Conservation (phyloP, 352 stramenopile species). For the Pythium aquatile region DNA sequence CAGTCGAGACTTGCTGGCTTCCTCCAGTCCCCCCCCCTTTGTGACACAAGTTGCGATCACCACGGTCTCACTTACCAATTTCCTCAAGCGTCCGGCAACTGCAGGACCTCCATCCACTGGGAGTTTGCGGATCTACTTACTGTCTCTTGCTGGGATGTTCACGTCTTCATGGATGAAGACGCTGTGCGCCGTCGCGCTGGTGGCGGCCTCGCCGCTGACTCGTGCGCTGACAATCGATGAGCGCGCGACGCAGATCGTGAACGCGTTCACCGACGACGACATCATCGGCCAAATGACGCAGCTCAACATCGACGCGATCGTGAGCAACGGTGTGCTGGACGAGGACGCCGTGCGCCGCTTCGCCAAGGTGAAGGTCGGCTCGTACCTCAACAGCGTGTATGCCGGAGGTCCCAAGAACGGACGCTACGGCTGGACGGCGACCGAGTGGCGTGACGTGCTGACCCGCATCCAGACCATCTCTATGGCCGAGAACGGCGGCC, state of each 20-base stretch:
- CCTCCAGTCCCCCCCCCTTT: background rate
- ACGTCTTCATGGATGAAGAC: background rate
- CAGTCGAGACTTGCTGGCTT: background rate
- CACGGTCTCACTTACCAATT: background rate
- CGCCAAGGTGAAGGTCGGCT: conserved; percentile 60
- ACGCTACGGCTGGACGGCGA: conserved; percentile 43
- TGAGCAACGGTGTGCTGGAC: conserved; percentile 38
- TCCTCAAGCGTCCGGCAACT: background rate
- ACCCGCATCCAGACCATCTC: conserved; percentile 54
- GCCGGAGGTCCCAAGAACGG: conserved; percentile 25
- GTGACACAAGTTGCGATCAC: background rate
- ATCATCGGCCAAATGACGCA: conserved; percentile 87
- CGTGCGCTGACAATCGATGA: conserved; percentile 16
- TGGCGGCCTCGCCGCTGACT: conserved; percentile 18
- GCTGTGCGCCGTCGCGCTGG: background rate
- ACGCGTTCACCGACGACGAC: conserved; percentile 40
- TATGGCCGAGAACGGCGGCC: conserved; percentile 36
- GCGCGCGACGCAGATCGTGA: conserved; percentile 46
- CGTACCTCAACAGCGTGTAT: conserved; percentile 60
- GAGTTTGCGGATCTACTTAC: background rate
- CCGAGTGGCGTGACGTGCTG: conserved; percentile 48
- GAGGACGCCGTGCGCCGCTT: conserved; percentile 57
- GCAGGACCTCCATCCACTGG: background rate
- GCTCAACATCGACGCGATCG: conserved; percentile 68
- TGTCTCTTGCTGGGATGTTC: background rate